Conservation (phyloP, 306 rosid species). For the Purshia tridentata region DNA sequence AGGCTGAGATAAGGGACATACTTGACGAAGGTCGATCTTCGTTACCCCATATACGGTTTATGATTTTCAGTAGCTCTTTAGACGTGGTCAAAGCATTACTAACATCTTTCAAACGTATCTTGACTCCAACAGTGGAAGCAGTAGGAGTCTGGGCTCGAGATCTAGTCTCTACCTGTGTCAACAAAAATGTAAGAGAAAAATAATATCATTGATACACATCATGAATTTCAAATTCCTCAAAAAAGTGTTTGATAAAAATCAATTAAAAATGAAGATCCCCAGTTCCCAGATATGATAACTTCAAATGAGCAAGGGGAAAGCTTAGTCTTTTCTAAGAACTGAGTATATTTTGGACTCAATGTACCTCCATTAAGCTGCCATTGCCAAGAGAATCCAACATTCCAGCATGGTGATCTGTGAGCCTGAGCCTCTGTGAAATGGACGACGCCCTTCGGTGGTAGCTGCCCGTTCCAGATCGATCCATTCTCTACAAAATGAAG, state of each 20-base stretch:
- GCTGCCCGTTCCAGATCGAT: slow-evolving; percentile 87
- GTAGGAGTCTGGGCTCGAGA: slow-evolving; percentile 76
- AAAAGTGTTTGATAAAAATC: not conserved
- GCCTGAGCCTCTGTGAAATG: slow-evolving; percentile 61
- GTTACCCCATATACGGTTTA: slow-evolving; percentile 88
- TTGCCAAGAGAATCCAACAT: slow-evolving; percentile 68
- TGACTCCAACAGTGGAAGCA: slow-evolving; percentile 55
- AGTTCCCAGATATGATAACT: not conserved
- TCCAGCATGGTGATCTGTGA: slow-evolving; percentile 56
- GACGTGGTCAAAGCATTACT: slow-evolving; percentile 89
- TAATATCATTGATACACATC: not conserved
- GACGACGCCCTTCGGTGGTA: slow-evolving; percentile 70
- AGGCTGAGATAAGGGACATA: slow-evolving; percentile 85
- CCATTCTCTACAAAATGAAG: slow-evolving; percentile 63
- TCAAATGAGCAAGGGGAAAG: not conserved
- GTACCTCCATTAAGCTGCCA: slow-evolving; percentile 93
- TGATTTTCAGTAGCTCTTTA: slow-evolving; percentile 87
- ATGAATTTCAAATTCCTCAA: not conserved
- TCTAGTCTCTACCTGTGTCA: slow-evolving; percentile 71
- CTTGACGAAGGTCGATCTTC: slow-evolving; percentile 88
- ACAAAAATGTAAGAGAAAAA: slow-evolving; percentile 20
- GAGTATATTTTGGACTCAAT: not conserved
- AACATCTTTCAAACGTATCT: slow-evolving; percentile 77
- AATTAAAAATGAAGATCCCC: not conserved
- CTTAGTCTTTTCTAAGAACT: not conserved